Evolutionary conservation across 805 yeast species (phyloP), one percentile per base, ranked within the genome.

Genomic region (Dipodascopsis uninucleata): DNA sequence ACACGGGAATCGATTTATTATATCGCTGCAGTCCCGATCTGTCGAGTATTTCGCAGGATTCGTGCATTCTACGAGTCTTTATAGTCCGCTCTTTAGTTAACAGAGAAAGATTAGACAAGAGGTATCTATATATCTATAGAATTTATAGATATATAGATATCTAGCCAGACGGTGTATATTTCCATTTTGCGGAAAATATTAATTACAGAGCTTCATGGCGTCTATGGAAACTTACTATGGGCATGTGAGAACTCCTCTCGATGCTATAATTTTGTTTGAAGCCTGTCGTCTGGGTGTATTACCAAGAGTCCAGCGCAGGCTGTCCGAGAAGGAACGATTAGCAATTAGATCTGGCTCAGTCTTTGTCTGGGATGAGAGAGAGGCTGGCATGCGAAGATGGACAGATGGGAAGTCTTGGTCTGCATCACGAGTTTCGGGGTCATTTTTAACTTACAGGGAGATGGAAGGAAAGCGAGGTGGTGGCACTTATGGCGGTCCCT

Each of bases 351-450:
- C 79, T 6, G 86, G 86, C 3, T 71, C 80, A 2, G 74, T 82
- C 2, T 82, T 77, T 56, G 75, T 81, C 6, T 82, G 88, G 88
- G 81, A 78, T 59, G 89, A 82, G 59, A 67, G 72, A 10, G 81
- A 77, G 54, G 78, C 85, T 33, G 82, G 79, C 14, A 81, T 83
- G 79, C 74, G 78, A 51, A 66, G 89, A 23, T 82, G 90, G 89
- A 82, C 89, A 1, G 90, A 82, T 58, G 86, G 89, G 16, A 74
- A 75, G 51, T 71, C 74, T 26, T 82, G 90, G 89, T 71, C 78
- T 47, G 85, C 88, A 1, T 77, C 84, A 0, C 70, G 87, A 47
- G 87, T 83, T 1, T 71, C 73, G 3, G 84, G 85, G 3, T 70
- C 75, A 1, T 81, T 81, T 57, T 64, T 81, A 24, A 74, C 77